A percentile compares a stretch with the other conserved stretches of the same genome.
These are phyloP conservation scores for Pseudopithomyces chartarum DNA, from an alignment of 2,329 filamentous ascomycete species.

Conservation along the genomic window DNA sequence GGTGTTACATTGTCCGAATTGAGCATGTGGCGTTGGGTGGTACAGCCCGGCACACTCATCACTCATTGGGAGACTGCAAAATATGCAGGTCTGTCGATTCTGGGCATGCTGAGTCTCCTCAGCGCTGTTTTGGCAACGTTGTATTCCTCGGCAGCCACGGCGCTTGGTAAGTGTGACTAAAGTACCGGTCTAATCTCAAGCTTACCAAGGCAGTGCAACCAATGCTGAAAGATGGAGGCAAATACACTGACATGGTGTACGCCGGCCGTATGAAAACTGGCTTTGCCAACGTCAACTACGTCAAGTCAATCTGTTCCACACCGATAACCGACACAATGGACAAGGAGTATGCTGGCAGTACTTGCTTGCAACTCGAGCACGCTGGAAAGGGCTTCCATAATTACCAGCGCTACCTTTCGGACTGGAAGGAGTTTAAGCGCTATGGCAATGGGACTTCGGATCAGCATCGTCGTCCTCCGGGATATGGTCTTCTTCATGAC, in stretches of 20 bases:
- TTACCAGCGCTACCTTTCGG: conserved; percentile 63
- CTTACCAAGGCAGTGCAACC: conserved; percentile 61
- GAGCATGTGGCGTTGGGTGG: conserved; percentile 74
- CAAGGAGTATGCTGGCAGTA: conserved; percentile 48
- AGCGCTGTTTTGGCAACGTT: conserved; percentile 70
- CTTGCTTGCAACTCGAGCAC: conserved; percentile 72
- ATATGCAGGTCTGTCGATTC: conserved; percentile 65
- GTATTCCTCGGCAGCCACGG: conserved; percentile 78
- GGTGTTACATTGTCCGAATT: conserved; percentile 78
- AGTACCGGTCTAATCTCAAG: neutral
- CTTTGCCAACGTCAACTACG: conserved; percentile 67
- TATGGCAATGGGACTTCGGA: conserved; percentile 52
- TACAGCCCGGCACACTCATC: conserved; percentile 70
- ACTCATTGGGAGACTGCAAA: conserved; percentile 70
- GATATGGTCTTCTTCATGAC: conserved; percentile 68
- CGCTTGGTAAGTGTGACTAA: conserved; percentile 54
- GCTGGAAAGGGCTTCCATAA: conserved; percentile 74
- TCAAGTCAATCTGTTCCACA: conserved; percentile 63
- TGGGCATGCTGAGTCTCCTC: conserved; percentile 68
- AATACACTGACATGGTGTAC: conserved; percentile 56
- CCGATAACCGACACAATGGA: conserved; percentile 59
- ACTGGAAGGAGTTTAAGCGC: conserved; percentile 58
- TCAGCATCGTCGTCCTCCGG: conserved; percentile 59
- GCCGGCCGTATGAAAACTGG: conserved; percentile 62
- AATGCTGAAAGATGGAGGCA: conserved; percentile 65